Base-by-base conservation (phyloP, 2,329 filamentous ascomycete genomes). In the Cercospora sp. region DNA sequence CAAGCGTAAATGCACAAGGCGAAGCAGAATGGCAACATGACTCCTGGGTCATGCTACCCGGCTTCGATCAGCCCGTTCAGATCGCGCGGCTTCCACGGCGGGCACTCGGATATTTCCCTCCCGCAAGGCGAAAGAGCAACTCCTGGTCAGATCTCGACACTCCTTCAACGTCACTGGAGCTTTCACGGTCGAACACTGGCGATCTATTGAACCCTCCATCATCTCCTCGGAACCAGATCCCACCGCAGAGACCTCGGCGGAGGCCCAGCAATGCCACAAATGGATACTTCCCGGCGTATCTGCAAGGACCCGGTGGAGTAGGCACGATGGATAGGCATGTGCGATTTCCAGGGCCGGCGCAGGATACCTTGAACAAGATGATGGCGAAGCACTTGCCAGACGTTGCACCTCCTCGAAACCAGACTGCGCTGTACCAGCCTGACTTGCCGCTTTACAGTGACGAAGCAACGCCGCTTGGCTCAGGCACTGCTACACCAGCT, bases 101-200 rank as follows among this genome's bases (percentile, higher is more conserved):
- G 79, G 87, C 90, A 2, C 85, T 97, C 55, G 94, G 94, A 26
- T 98, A 94, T 80, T 98, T 98, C 76, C 94, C 94, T 3, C 94
- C 94, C 7, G 87, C 93, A 20, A 86, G 93, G 77, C 92, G 94
- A 88, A 95, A 95, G 89, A 95, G 91, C 70, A 85, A 86, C 63
- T 91, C 91, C 2, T 82, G 82, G 69, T 80, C 81, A 12, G 85
- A 88, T 13, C 72, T 89, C 62, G 87, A 89, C 18, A 92, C 90
- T 2, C 91, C 91, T 7, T 86, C 87, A 20, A 84, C 86, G 55
- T 91, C 89, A 42, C 79, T 89, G 45, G 90, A 91, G 66, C 75
- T 89, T 8, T 83, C 84, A 12, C 85, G 84, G 64, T 80, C 84
- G 65, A 75, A 73, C 73, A 71, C 75, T 73, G 63, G 73, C 72